phyloP scores from a whole-genome alignment of 192 early-diverging fungal genomes.

The Coemansia sp. region DNA sequence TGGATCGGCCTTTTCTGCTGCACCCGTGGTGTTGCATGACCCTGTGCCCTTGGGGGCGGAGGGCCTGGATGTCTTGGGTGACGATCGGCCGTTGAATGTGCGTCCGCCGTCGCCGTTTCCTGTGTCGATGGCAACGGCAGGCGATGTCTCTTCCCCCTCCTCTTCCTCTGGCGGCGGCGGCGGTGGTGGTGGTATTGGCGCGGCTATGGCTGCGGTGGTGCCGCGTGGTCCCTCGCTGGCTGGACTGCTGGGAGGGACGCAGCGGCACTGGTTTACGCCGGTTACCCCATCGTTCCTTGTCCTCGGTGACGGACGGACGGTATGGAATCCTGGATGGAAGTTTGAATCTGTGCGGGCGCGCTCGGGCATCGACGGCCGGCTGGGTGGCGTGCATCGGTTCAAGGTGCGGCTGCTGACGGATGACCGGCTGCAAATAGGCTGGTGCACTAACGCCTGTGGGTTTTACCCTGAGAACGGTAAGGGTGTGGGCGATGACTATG shows the following conservation, averaged over 20 bases:
- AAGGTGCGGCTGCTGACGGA: constrained; percentile 32
- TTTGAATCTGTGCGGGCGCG: constrained; percentile 36
- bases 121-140: no score
- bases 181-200: no score
- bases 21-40: background rate
- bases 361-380: constrained; percentile 28
- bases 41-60: background rate
- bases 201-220: no score
- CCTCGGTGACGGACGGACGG: constrained; percentile 30
- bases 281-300: constrained; percentile 21
- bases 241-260: background rate
- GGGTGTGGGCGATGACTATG: constrained; percentile 46
- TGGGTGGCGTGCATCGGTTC: constrained; percentile 42
- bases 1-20: background rate
- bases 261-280: constrained; percentile 24
- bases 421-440: constrained; percentile 42
- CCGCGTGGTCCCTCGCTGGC: constrained; percentile 5
- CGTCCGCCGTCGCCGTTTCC: constrained; percentile 26
- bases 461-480: constrained; percentile 47
- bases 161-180: no score
- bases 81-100: background rate
- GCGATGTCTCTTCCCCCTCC: background rate
- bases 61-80: background rate
- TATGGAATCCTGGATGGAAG: constrained; percentile 45
- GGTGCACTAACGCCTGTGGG: constrained; percentile 39